Evolutionary conservation across 306 rosid genomes (phyloP).

Genomic region (Casuarina glauca): DNA sequence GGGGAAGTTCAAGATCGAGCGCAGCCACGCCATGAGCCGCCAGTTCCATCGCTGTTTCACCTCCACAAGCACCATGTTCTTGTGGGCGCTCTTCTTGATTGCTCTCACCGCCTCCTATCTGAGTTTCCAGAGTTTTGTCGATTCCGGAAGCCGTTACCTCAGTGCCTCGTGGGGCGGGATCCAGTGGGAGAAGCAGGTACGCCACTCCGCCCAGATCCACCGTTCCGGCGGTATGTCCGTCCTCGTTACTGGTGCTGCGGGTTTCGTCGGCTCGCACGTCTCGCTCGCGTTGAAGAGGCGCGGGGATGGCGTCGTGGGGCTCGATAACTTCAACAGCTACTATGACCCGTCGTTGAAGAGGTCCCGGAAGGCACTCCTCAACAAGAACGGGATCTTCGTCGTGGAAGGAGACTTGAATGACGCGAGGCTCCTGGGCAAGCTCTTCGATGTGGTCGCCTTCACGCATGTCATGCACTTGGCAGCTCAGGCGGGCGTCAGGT

Average conservation of each 20-base stretch:
- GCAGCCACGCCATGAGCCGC: conserved; percentile 60
- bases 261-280: conserved; percentile 77
- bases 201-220: conserved; percentile 66
- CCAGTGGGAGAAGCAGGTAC: conserved; percentile 93
- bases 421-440: conserved; percentile 56
- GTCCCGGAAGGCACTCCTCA: conserved; percentile 56
- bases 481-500: conserved; percentile 89
- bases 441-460: conserved; percentile 75
- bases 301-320: conserved; percentile 84
- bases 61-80: conserved; percentile 85
- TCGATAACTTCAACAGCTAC: conserved; percentile 79
- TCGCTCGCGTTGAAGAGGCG: conserved; percentile 66
- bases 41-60: conserved; percentile 77
- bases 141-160: conserved; percentile 64
- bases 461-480: conserved; percentile 91
- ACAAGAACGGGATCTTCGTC: conserved; percentile 50
- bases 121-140: conserved; percentile 73
- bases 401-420: conserved; percentile 79
- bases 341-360: conserved; percentile 79
- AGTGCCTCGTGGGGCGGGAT: conserved; percentile 88
- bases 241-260: conserved; percentile 75
- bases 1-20: conserved; percentile 83
- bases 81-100: conserved; percentile 77
- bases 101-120: conserved; percentile 78
- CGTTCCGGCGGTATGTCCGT: conserved; percentile 74